Evolutionary conservation across 1,284 basidiomycete genomes (phyloP).

Genomic region (Singerocomus rubriflavus): DNA sequence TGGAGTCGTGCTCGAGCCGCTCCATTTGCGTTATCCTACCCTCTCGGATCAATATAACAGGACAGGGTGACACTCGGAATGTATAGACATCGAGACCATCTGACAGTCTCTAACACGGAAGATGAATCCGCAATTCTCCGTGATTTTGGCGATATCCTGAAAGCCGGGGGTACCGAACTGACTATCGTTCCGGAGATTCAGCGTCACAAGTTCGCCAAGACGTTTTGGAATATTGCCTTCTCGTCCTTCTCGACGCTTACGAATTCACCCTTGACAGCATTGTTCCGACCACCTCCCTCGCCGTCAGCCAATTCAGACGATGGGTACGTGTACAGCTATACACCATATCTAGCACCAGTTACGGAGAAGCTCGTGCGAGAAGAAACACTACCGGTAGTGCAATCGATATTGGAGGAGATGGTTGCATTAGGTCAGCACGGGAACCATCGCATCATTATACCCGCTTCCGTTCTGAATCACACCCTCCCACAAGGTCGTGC

Average conservation of each 20-base stretch:
- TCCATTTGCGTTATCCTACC: not conserved
- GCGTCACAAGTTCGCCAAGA: constrained; percentile 59
- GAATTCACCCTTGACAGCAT: constrained; percentile 46
- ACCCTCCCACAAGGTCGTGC: constrained; percentile 37
- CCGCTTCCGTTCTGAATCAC: constrained; percentile 1
- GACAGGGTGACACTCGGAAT: constrained; percentile 51
- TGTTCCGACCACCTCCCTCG: constrained; percentile 49
- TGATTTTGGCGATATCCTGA: constrained; percentile 46
- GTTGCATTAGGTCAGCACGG: constrained; percentile 38
- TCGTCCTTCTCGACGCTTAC: constrained; percentile 53
- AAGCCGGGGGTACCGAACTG: constrained; percentile 46
- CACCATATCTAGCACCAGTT: constrained; percentile 39
- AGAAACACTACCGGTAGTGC: constrained; percentile 47
- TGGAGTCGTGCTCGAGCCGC: not conserved
- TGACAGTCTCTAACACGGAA: constrained; percentile 41
- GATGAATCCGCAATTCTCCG: constrained; percentile 44
- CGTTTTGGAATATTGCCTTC: constrained; percentile 62
- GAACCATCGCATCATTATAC: not conserved
- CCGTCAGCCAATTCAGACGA: constrained; percentile 13
- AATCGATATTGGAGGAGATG: constrained; percentile 47
- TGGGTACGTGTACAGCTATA: constrained; percentile 28
- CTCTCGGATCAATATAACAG: constrained; percentile 30
- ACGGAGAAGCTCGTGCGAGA: constrained; percentile 45
- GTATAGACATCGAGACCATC: constrained; percentile 47
- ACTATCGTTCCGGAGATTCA: constrained; percentile 57